These are phyloP conservation scores for Spergularia bocconei DNA, from an alignment of 148 eudicot species.

Conservation along the genomic window DNA sequence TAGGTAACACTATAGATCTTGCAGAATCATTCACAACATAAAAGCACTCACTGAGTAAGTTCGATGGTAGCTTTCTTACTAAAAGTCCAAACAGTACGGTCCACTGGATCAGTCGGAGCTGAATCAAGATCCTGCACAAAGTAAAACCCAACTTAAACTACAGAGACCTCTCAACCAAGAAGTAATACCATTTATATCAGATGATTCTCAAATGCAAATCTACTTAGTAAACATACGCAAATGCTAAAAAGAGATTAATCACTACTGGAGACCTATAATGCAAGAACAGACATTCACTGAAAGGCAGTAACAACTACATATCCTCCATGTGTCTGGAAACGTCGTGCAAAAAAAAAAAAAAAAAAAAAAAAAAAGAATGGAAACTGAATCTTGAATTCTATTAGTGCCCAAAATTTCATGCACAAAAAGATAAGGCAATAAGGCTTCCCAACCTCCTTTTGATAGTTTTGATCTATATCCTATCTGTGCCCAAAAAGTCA, in stretches of 20 bases:
- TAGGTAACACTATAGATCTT: constrained; percentile 2
- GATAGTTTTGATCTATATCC: too few species aligned
- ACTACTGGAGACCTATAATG: neutral
- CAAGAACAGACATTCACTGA: neutral
- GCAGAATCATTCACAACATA: neutral
- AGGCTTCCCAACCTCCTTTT: too few species aligned
- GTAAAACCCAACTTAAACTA: neutral
- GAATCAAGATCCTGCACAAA: constrained; percentile 59
- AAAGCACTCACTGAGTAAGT: constrained; percentile 68
- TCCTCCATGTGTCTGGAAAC: neutral
- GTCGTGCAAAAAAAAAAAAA: neutral
- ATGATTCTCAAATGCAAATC: neutral
- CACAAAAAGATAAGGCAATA: too few species aligned
- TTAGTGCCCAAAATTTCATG: too few species aligned
- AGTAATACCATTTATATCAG: neutral
- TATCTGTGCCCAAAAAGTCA: too few species aligned
- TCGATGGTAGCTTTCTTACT: constrained; percentile 78
- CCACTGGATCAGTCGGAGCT: constrained; percentile 66
- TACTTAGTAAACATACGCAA: neutral
- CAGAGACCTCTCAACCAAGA: neutral
- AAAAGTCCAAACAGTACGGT: constrained; percentile 85
- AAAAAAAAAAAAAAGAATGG: neutral
- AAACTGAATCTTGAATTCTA: neutral
- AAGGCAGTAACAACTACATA: neutral
- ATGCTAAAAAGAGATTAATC: neutral